phyloP scores from a whole-genome alignment of 129 eudicot genomes.

The Centella asiatica region DNA sequence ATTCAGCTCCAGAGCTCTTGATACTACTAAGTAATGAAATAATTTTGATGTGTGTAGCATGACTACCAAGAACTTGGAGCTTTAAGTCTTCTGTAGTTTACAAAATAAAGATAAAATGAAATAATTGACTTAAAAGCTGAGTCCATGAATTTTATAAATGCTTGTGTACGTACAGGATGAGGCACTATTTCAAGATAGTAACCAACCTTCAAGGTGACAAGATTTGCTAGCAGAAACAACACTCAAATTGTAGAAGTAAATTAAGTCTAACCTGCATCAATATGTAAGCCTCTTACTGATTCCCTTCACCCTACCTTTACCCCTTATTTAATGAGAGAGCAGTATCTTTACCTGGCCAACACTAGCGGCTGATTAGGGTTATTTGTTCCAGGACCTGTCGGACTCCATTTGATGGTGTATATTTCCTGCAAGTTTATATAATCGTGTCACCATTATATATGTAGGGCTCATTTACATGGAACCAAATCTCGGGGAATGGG shows the following conservation, averaged over 20 bases:
- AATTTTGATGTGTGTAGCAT: no score
- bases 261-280: neutral
- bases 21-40: no score
- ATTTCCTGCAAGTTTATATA: constrained; percentile 48
- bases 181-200: no score
- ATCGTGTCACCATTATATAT: constrained; percentile 6
- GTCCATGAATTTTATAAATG: no score
- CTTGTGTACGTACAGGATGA: no score
- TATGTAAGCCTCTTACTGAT: neutral
- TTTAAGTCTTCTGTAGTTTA: no score
- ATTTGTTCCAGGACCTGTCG: constrained; percentile 80
- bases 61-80: no score
- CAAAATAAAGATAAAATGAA: no score
- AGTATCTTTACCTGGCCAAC: constrained; percentile 63
- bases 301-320: neutral
- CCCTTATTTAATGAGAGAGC: neutral
- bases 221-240: neutral
- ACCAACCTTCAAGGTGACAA: neutral
- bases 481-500: neutral
- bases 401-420: constrained; percentile 94
- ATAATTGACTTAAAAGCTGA: no score
- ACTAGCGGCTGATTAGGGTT: constrained; percentile 68
- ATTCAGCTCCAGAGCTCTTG: no score
- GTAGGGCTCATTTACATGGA: neutral
- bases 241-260: neutral